Evolutionary conservation across 768 basidiomycete species (phyloP).

Genomic region (Russula virescens): DNA sequence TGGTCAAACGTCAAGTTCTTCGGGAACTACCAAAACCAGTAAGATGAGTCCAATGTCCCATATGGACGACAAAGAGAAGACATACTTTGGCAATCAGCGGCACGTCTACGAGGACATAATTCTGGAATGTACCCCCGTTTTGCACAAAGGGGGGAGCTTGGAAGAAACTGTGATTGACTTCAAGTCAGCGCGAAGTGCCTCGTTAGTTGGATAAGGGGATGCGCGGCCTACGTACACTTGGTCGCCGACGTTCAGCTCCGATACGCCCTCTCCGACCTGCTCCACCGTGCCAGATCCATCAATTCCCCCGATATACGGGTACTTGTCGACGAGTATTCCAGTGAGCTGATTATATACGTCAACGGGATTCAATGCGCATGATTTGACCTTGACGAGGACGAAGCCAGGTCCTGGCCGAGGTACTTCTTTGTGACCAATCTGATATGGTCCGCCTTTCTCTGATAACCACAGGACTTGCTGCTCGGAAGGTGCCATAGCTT

Average conservation of each 20-base stretch:
- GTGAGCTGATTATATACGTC: constrained; percentile 17
- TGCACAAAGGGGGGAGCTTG: constrained; percentile 1
- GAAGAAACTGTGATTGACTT: constrained; percentile 1
- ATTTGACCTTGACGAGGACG: constrained; percentile 22
- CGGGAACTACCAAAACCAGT: constrained; percentile 38
- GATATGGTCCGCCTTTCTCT: constrained; percentile 6
- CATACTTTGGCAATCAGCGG: constrained; percentile 23
- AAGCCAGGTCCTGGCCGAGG: constrained; percentile 21
- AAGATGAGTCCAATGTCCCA: background rate
- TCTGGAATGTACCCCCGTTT: constrained; percentile 22
- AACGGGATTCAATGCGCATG: constrained; percentile 25
- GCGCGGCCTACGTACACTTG: constrained; percentile 25
- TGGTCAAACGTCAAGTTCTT: constrained; percentile 42
- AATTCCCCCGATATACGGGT: constrained; percentile 24
- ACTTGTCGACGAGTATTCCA: constrained; percentile 25
- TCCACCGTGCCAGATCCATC: constrained; percentile 29
- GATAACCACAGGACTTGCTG: constrained; percentile 13
- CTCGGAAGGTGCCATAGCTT: constrained; percentile 2
- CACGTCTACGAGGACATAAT: constrained; percentile 24
- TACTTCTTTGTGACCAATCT: constrained; percentile 4
- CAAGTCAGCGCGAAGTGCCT: background rate
- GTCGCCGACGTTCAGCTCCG: constrained; percentile 27
- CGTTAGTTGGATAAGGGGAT: too few relatives aligned
- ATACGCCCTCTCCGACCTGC: constrained; percentile 28
- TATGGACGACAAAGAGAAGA: background rate